Conservation (phyloP, 1,139 yeast genomes). For the Magnusiomyces ingens region DNA sequence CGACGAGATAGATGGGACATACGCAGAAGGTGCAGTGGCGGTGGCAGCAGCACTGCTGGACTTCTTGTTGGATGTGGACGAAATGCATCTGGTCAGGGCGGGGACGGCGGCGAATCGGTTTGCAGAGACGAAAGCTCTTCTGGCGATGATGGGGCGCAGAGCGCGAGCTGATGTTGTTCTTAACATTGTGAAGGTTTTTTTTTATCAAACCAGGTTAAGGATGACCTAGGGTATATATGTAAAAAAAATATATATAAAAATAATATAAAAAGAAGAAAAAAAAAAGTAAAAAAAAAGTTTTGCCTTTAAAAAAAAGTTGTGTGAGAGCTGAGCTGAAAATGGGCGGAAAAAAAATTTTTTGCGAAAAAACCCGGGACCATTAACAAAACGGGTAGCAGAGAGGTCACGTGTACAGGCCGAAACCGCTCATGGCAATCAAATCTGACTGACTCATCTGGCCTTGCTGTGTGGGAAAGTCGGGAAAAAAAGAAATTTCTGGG, state of each 20-base stretch:
- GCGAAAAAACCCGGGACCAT: too few species aligned
- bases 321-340: too few species aligned
- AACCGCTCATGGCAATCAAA: too few species aligned
- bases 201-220: background rate
- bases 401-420: too few species aligned
- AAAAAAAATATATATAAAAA: background rate
- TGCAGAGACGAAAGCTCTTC: conserved; percentile 7
- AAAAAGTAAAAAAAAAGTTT: background rate
- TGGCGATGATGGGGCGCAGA: conserved; percentile 9
- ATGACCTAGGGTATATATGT: background rate
- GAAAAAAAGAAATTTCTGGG: too few species aligned
- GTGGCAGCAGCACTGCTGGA: conserved; percentile 12
- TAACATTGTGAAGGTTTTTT: conserved; percentile 10
- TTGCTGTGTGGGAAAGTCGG: too few species aligned
- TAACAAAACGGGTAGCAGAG: too few species aligned
- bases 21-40: conserved; percentile 9
- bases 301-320: too few species aligned
- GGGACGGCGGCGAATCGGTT: background rate
- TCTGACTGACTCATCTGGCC: too few species aligned
- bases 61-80: conserved; percentile 12
- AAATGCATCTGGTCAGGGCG: conserved; percentile 6
- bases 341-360: too few species aligned
- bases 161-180: conserved; percentile 9
- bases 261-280: background rate
- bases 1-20: background rate